Base-by-base conservation (phyloP, 139 green algal genomes). In the Yamagishiella unicocca region DNA sequence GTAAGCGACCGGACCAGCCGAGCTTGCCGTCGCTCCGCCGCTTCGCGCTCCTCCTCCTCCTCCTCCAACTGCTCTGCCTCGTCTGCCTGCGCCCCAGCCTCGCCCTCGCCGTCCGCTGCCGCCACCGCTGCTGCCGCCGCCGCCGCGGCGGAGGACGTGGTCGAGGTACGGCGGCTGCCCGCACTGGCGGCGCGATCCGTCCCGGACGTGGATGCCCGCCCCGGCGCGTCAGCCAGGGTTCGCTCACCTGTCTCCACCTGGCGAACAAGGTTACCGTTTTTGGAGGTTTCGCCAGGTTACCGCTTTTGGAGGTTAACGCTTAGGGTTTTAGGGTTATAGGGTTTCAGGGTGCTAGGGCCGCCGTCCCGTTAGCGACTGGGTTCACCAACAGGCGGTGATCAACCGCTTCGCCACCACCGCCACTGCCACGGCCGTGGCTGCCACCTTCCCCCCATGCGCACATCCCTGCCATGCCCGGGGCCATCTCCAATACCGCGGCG, bases 161-260 rank as follows among this genome's bases (percentile, higher is more conserved):
- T 33, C 14, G 66, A 74, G 45, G 66, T 43, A 43, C 66, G 66
- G 31, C 66, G 66, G 25, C 66, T 74, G 66, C 17, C 25, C 45
- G 45, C 66, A 14, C 33, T 2, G 31, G 19, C 62, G 62, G 29
- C 66, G 31, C 17, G 35, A 46, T 10, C n/a, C 58, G 21, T 25
- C 58, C 19, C 58, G 7, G 58, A 7, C 7, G 58, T 64, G 27
- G 43, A 45, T 33, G 33, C 12, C 42, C 40, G 70, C 70, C 21
- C 53, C 31, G 35, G 33, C 6, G 74, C 31, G 37, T 83, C 76
- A 53, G 54, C 35, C 24, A 82, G 46, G 37, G 50, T 70, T 9
- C 50, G n/a, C 74, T 83, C 76, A 22, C 76, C 37, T 19, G 7
- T 40, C 76, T 83, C 76, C 2, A 83, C 76, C 76, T 83, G 76